Conservation (phyloP, 148 eudicot species). For the Rhododendron griersonianum region DNA sequence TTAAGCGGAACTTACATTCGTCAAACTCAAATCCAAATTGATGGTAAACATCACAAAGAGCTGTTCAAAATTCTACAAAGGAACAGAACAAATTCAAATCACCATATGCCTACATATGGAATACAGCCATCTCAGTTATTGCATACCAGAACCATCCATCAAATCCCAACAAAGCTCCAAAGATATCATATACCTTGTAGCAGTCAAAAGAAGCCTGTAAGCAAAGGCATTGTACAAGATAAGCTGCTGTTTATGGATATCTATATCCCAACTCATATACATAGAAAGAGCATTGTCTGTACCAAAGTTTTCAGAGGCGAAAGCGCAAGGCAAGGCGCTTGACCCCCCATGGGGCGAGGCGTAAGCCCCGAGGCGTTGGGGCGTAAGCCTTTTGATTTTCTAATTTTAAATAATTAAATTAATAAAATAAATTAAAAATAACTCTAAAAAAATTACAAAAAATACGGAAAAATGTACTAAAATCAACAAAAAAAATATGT, state of each 20-base stretch:
- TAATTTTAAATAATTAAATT: too few species aligned
- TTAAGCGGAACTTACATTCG: background rate
- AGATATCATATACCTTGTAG: background rate
- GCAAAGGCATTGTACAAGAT: background rate
- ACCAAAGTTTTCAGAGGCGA: too few species aligned
- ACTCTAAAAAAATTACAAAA: too few species aligned
- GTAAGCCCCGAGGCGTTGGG: too few species aligned
- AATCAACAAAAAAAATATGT: too few species aligned
- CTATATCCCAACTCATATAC: background rate
- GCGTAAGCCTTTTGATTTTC: too few species aligned
- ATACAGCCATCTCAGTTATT: background rate
- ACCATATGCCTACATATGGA: constrained; percentile 3
- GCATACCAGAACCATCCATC: background rate
- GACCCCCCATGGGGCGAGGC: too few species aligned
- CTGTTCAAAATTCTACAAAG: constrained; percentile 7
- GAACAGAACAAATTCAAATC: background rate
- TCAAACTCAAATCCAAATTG: background rate
- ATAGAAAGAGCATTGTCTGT: background rate
- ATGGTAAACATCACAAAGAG: background rate
- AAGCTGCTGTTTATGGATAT: background rate
- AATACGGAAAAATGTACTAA: too few species aligned
- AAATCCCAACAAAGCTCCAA: background rate
- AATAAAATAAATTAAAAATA: too few species aligned
- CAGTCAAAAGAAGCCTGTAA: constrained; percentile 8
- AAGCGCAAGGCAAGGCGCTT: too few species aligned